Evolutionary conservation across 306 rosid genomes (phyloP), one percentile per base, ranked within the genome.

Genomic region (Prunus davidiana): DNA sequence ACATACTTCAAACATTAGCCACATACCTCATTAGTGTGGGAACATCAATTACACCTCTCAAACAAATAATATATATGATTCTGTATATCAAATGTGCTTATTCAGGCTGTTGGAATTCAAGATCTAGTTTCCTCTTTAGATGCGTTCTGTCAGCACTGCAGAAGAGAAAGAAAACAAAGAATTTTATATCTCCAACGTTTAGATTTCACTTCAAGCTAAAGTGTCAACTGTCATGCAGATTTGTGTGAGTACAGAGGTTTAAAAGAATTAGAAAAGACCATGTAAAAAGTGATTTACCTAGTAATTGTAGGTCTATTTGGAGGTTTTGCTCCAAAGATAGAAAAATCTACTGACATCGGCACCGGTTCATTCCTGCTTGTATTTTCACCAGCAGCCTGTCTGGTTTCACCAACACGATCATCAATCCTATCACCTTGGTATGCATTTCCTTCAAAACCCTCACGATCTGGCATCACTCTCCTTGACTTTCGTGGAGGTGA

Each of bases 401-500:
- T 77, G 67, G 75, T 47, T 73, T 84, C 89, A 74, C 82, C 84
- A 28, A 41, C 83, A 82, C 67, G 86, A 73, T 89, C 91, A 64
- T 84, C 91, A 67, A 49, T 25, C 81, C 79, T 91, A 81, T 83
- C 93, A 69, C 75, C 80, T 73, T 64, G 89, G 78, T 80, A 57
- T 38, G 89, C 80, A 80, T 84, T 87, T 69, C 91, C 93, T 78
- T 87, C 97, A 83, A 86, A 82, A 54, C 88, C 91, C 73, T 84
- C 96, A 73, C 84, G 97, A 46, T 86, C 91, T 76, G 97, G 93
- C 93, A 90, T 92, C 84, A 95, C 96, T 87, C 97, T 89, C 88
- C 97, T 83, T 27, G 92, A 89, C 87, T 95, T 95, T 71, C 99
- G 88, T 25, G 99, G 93, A 86, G 99, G 97, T 67, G 97, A 95